Evolutionary conservation across 345 rosid genomes (phyloP).

Genomic region (Balakata baccata): DNA sequence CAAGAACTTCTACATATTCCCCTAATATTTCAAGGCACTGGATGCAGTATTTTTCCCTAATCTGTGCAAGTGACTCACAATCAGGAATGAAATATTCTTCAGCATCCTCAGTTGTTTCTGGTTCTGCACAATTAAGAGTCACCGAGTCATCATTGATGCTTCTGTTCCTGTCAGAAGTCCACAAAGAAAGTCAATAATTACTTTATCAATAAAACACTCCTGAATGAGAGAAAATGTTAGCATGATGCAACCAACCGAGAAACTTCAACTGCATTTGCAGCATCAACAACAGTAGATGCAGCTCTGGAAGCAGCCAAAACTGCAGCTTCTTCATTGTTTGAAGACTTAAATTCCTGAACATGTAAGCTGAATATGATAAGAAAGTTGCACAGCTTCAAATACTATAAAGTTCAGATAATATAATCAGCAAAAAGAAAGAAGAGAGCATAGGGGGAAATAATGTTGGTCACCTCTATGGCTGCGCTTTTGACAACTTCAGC

Average conservation of each 20-base stretch:
- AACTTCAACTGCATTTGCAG: conserved; percentile 70
- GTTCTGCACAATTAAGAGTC: conserved; percentile 33
- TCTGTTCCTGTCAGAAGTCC: conserved; percentile 50
- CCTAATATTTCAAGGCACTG: conserved; percentile 92
- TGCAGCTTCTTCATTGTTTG: conserved; percentile 84
- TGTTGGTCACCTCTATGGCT: conserved; percentile 63
- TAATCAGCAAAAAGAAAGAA: background rate
- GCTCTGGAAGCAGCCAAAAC: conserved; percentile 80
- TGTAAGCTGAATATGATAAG: conserved; percentile 4
- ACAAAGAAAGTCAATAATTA: conserved; percentile 24
- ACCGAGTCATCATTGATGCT: conserved; percentile 37
- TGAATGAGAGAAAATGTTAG: background rate
- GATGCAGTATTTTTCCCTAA: conserved; percentile 88
- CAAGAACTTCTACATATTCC: conserved; percentile 95
- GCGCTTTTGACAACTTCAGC: conserved; percentile 96
- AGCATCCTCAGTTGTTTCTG: conserved; percentile 42
- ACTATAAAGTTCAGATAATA: background rate
- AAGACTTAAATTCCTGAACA: conserved; percentile 59
- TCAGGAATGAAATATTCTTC: conserved; percentile 71
- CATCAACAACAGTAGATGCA: conserved; percentile 90
- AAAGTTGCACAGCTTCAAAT: background rate
- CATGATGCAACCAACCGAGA: conserved; percentile 54
- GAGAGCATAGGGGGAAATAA: background rate
- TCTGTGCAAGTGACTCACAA: conserved; percentile 62
- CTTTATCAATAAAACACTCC: background rate